These are phyloP conservation scores for Cercospora canescens DNA, from an alignment of 2,329 filamentous ascomycete genomes.

Conservation along the genomic window DNA sequence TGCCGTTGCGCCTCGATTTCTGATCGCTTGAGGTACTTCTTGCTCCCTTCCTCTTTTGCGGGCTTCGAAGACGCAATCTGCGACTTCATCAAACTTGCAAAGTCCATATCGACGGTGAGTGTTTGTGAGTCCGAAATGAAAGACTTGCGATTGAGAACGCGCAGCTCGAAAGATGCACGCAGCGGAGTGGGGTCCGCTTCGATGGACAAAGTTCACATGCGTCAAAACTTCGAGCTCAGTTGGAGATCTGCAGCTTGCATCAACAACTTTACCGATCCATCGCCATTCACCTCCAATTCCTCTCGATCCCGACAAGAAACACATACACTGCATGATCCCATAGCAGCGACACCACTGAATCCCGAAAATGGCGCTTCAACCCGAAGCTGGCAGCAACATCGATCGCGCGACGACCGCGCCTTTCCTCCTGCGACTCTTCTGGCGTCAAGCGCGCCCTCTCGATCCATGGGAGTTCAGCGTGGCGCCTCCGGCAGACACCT, in stretches of 20 bases:
- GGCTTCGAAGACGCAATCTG: conserved; percentile 71
- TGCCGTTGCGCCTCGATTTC: conserved; percentile 82
- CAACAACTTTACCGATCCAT: not conserved
- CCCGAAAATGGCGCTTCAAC: conserved; percentile 36
- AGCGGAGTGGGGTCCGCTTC: not conserved
- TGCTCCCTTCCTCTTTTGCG: conserved; percentile 57
- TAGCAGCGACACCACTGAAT: not conserved
- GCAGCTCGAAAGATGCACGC: not conserved
- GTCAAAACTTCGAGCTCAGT: conserved; percentile 1
- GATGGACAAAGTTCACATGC: not conserved
- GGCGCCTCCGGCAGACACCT: conserved; percentile 44
- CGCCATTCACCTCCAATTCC: not conserved
- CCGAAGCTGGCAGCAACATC: conserved; percentile 45
- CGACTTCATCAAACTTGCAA: conserved; percentile 88
- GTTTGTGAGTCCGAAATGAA: not conserved
- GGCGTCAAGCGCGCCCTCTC: conserved; percentile 72
- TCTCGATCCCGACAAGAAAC: not conserved
- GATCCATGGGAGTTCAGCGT: conserved; percentile 70
- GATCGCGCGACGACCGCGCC: conserved; percentile 73
- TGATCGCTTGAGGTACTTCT: conserved; percentile 82
- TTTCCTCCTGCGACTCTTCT: conserved; percentile 85
- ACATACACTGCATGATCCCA: not conserved
- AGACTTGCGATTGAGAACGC: not conserved
- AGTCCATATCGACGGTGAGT: conserved; percentile 70
- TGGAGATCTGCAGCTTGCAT: not conserved